These are phyloP conservation scores for Yamadazyma pseudoaaseri DNA, from an alignment of 1,139 yeast species.

Conservation along the genomic window DNA sequence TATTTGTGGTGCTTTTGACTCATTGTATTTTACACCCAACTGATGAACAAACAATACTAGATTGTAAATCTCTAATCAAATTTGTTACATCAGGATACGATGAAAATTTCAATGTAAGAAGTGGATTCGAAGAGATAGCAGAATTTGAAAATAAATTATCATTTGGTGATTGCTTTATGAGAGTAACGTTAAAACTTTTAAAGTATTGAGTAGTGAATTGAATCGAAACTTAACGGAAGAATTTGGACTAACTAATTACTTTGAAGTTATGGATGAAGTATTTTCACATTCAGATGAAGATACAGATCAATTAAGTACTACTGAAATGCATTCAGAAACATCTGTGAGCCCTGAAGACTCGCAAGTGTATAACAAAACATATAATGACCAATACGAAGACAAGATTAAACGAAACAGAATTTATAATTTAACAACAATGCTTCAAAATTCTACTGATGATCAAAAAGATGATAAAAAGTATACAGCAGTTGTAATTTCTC, in stretches of 20 bases:
- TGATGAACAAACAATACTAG: conserved; percentile 17
- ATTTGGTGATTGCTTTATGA: conserved; percentile 16
- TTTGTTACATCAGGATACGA: conserved; percentile 14
- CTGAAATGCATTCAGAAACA: no score
- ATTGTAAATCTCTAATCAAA: conserved; percentile 27
- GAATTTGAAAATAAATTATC: conserved; percentile 16
- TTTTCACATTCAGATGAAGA: conserved; percentile 22
- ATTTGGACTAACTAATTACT: conserved; percentile 18
- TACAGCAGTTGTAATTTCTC: background rate
- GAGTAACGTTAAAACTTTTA: conserved; percentile 22
- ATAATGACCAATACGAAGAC: background rate
- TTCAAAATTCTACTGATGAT: no score
- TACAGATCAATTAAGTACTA: background rate
- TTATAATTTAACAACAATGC: no score
- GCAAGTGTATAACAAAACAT: background rate
- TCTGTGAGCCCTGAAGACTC: background rate
- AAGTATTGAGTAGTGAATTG: conserved; percentile 13
- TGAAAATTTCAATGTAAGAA: conserved; percentile 1
- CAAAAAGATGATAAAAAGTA: no score
- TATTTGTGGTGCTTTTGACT: conserved; percentile 30
- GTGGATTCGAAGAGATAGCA: conserved; percentile 1
- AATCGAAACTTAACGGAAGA: conserved; percentile 13
- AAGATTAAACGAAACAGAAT: no score
- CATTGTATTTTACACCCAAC: conserved; percentile 28
- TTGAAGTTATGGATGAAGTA: conserved; percentile 15